Conservation (phyloP, 1,139 yeast species). For the Blastobotrys niveus region DNA sequence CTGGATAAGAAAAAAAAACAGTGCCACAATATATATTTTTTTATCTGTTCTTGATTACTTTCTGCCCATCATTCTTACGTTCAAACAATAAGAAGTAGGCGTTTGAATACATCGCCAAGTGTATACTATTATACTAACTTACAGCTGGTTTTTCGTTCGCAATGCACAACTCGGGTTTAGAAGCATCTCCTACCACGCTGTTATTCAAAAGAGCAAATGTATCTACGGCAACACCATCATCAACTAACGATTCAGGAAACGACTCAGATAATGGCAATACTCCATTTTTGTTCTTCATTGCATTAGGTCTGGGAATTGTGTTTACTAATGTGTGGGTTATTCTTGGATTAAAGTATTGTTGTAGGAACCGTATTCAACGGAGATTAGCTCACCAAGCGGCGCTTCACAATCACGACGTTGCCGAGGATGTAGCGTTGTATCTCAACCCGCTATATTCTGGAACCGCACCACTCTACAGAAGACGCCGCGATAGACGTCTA, state of each 20-base stretch:
- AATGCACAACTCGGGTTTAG: too few relatives aligned
- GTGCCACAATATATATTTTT: too few relatives aligned
- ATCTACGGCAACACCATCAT: not conserved
- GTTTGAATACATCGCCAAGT: too few relatives aligned
- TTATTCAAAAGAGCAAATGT: not conserved
- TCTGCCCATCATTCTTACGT: too few relatives aligned
- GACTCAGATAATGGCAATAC: conserved; percentile 17
- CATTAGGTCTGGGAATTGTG: conserved; percentile 37
- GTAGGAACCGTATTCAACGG: conserved; percentile 24
- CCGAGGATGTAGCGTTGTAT: conserved; percentile 21
- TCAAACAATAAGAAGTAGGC: too few relatives aligned
- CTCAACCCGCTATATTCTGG: conserved; percentile 21
- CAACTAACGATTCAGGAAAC: not conserved
- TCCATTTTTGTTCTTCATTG: conserved; percentile 36
- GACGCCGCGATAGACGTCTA: conserved; percentile 21
- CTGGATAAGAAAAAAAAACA: too few relatives aligned
- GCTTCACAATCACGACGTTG: not conserved
- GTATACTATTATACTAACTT: too few relatives aligned
- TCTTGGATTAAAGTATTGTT: conserved; percentile 35
- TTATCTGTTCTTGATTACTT: too few relatives aligned
- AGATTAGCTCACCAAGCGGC: conserved; percentile 4
- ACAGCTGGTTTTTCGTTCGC: too few relatives aligned
- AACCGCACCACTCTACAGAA: conserved; percentile 2
- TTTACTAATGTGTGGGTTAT: conserved; percentile 37
- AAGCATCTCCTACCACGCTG: conserved; percentile 4